Evolutionary conservation across 441 rosid species (phyloP).

Genomic region (Euphorbia corollata): DNA sequence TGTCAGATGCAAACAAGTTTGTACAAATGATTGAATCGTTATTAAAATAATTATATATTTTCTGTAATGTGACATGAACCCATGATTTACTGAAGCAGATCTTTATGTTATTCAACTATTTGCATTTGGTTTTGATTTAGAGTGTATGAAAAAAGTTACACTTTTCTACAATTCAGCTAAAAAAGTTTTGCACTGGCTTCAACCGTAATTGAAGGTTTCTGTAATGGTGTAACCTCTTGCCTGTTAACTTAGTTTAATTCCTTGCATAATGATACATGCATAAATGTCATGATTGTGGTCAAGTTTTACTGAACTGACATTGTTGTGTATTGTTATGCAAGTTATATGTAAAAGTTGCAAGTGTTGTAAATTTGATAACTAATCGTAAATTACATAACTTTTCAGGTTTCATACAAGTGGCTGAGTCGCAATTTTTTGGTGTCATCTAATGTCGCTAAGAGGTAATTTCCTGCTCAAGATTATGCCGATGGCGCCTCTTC

Average conservation of each 20-base stretch:
- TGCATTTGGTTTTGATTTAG: neutral
- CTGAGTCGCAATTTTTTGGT: constrained; percentile 72
- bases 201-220: neutral
- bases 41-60: neutral
- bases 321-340: too few relatives aligned
- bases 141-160: neutral
- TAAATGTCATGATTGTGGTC: neutral
- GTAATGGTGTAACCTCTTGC: neutral
- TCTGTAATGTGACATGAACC: neutral
- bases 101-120: neutral
- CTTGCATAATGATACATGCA: neutral
- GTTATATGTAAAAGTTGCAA: constrained; percentile 5
- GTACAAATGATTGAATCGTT: neutral
- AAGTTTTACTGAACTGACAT: neutral
- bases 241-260: neutral
- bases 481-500: constrained; percentile 6
- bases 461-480: constrained; percentile 31
- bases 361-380: constrained; percentile 4
- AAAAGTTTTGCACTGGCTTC: neutral
- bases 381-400: constrained; percentile 13
- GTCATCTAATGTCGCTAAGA: constrained; percentile 70
- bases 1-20: neutral
- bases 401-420: constrained; percentile 95
- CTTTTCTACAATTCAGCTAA: neutral
- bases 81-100: neutral